These are phyloP conservation scores for Fusarium sp. DNA, from an alignment of 2,329 filamentous ascomycete species.

Conservation along the genomic window DNA sequence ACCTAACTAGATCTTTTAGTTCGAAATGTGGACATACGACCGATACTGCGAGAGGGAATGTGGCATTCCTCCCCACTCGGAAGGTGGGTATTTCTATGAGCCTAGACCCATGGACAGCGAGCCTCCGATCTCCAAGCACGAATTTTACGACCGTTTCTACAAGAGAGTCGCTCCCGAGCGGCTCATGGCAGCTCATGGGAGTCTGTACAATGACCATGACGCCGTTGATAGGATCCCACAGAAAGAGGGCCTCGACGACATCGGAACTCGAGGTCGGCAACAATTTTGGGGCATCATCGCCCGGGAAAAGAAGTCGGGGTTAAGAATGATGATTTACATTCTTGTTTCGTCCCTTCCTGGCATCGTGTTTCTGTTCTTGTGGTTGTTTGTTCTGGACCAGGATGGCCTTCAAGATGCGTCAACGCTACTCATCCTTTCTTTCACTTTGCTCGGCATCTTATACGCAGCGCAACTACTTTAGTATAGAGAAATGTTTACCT, in stretches of 20 bases:
- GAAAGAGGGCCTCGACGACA: not conserved
- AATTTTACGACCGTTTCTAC: not conserved
- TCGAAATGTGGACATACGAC: no score
- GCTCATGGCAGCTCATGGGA: not conserved
- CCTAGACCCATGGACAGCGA: not conserved
- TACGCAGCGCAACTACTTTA: no score
- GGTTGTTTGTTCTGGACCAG: no score
- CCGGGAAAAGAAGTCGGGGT: not conserved
- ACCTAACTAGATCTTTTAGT: no score
- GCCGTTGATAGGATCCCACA: not conserved
- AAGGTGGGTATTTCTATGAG: not conserved
- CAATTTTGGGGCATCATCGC: not conserved
- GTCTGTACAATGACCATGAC: not conserved
- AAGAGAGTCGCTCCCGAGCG: not conserved
- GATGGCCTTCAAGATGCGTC: no score
- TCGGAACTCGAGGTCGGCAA: not conserved
- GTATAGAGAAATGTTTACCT: no score
- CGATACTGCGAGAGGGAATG: not conserved
- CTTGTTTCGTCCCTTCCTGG: no score
- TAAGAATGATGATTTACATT: no score
- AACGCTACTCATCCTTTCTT: no score
- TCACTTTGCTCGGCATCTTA: no score
- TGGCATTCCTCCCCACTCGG: not conserved
- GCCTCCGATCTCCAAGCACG: not conserved
- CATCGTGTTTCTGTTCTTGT: no score